A percentile compares a stretch with the other conserved stretches of the same genome.
Evolutionary conservation across 2,329 filamentous ascomycete genomes (phyloP).

Genomic region (Thielaviopsis ethacetica): DNA sequence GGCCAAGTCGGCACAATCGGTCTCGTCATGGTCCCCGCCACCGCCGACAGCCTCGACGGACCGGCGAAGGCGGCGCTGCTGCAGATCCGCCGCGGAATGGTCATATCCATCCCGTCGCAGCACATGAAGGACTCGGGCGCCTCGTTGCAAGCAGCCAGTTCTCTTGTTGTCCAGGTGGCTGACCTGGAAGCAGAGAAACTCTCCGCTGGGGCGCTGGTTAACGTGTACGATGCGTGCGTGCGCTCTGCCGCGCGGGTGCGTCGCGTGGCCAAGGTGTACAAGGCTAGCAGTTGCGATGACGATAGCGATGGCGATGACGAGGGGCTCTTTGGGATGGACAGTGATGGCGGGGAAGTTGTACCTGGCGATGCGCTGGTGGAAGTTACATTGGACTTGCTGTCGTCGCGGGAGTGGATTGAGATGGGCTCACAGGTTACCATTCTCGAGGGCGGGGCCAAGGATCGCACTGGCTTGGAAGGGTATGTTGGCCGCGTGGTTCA

Average conservation of each 20-base stretch:
- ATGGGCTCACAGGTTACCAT: slow-evolving; percentile 53
- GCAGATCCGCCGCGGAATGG: slow-evolving; percentile 63
- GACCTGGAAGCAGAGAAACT: slow-evolving; percentile 46
- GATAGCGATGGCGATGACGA: slow-evolving; percentile 9
- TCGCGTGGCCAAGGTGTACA: slow-evolving; percentile 26
- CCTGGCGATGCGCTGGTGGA: slow-evolving; percentile 21
- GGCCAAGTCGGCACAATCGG: slow-evolving; percentile 87
- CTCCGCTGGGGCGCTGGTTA: slow-evolving; percentile 51
- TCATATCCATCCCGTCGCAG: slow-evolving; percentile 48
- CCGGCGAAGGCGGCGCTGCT: slow-evolving; percentile 17
- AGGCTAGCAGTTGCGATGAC: not conserved
- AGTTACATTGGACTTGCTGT: slow-evolving; percentile 52
- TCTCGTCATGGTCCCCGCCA: slow-evolving; percentile 40
- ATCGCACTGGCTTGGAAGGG: slow-evolving; percentile 51
- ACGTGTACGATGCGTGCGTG: slow-evolving; percentile 78
- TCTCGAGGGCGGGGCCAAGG: slow-evolving; percentile 53
- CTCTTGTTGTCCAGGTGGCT: slow-evolving; percentile 55
- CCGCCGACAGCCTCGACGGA: slow-evolving; percentile 13
- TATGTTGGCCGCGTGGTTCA: slow-evolving; percentile 54
- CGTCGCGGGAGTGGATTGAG: slow-evolving; percentile 57
- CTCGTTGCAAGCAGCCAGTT: slow-evolving; percentile 47
- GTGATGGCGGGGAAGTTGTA: slow-evolving; percentile 15
- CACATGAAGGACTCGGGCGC: slow-evolving; percentile 39
- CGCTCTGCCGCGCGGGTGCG: slow-evolving; percentile 64
- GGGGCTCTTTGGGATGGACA: slow-evolving; percentile 9